Base-by-base conservation (phyloP, 2,329 filamentous ascomycete species). In the Botryotinia calthae region DNA sequence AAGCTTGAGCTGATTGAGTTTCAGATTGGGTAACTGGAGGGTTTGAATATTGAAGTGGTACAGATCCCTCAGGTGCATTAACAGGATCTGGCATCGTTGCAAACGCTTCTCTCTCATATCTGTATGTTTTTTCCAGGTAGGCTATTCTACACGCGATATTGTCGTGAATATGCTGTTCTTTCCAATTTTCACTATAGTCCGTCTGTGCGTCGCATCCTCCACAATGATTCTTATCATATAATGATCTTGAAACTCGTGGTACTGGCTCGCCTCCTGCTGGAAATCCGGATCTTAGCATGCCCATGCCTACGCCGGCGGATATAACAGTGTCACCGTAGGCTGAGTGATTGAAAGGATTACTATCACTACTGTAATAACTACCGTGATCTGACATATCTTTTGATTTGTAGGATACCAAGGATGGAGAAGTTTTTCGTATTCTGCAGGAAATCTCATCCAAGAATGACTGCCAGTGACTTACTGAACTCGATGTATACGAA, bases 201-300 rank as follows among this genome's bases (percentile, higher is more conserved):
- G 1, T 58, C 10, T 16, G 25, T 25, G 22, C 34, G n/a, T 61
- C 2, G 25, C 34, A 61, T 4, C 10, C 22, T 40, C 34, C 58
- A 61, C 58, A 61, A 22, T 61, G 58, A 1, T 16, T 12, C 31
- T 3, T 14, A 40, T 61, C 58, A 61, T 40, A 61, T 12, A 25
- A 61, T 16, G 58, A 14, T 37, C 34, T 61, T n/a, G 0, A 0
- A 16, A n/a, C 5, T 61, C 0, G 22, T 25, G 10, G 1, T 16
- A 61, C 34, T 25, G 58, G 58, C 31, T 40, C 58, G 4, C 6
- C 8, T 37, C 9, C 34, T 7, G 20, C 20, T 61, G 2, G 2
- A 40, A 61, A 1, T 25, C 2, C 31, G 22, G 58, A 37, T 1
- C 2, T 25, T 37, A 61, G 31, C 58, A 37, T 14, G 2, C 22